Base-by-base conservation (phyloP, 106 monocot species). In the Dendrobium officinale region DNA sequence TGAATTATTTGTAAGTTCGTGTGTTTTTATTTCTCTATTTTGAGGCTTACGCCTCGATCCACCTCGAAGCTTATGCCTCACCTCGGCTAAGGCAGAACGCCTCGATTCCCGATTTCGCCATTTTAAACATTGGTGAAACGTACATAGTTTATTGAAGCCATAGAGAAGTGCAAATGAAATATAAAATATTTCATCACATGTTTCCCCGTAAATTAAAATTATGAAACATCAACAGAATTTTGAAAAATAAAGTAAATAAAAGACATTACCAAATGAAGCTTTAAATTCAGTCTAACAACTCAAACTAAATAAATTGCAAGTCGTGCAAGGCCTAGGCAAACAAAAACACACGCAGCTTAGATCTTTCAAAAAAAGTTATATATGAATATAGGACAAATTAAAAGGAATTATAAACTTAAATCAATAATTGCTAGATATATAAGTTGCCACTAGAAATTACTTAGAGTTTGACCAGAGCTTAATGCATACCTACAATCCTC, bases 401-500 rank as follows among this genome's bases (percentile, higher is more conserved):
- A 74, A 4, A 74, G 11, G n/a, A 44, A 74, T 74, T 43, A 42
- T 19, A 29, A 2, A 19, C 6, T 44, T 20, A 74, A 44, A 43
- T 44, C 19, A 74, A 74, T 74, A 20, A 74, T 44, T 42, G 17
- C 43, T 11, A 42, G 19, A 6, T 15, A 72, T 44, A 74, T 68
- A 73, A 44, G 41, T 74, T 76, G 26, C 48, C 26, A 22, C 18
- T 13, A 76, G 24, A 42, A 4, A 76, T 26, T 29, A 49, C 43
- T 7, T 29, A 6, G 9, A 33, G 41, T 42, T 8, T 42, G 41
- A 5, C 9, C 41, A 43, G n/a, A 42, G 42, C 74, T n/a, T 51
- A 29, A 24, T 49, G 45, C 26, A 70, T 89, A 98, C 98, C 95
- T 98, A 88, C 92, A 95, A 82, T 98, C 98, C 72, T 93, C 86